Conservation (phyloP, 768 basidiomycete species). For the Lactifluus rugatus region DNA sequence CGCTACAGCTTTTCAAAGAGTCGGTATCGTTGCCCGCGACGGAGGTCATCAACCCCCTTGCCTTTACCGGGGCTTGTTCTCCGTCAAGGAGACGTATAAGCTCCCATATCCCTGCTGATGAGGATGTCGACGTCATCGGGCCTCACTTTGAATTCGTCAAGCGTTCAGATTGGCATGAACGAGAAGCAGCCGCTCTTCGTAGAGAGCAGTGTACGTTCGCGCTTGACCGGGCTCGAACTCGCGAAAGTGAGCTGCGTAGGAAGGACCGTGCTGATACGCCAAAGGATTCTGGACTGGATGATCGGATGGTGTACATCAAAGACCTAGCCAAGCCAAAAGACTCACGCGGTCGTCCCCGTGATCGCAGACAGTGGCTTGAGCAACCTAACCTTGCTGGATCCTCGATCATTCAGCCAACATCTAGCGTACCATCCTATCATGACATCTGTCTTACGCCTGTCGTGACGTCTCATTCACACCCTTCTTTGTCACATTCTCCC, state of each 20-base stretch:
- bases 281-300: slow-evolving; percentile 37
- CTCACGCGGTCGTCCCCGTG: slow-evolving; percentile 51
- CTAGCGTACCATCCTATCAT: slow-evolving; percentile 22
- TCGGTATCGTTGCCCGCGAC: slow-evolving; percentile 34
- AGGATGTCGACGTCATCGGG: slow-evolving; percentile 48
- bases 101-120: slow-evolving; percentile 25
- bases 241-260: slow-evolving; percentile 20
- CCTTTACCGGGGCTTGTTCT: slow-evolving; percentile 23
- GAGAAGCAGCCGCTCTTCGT: slow-evolving; percentile 60
- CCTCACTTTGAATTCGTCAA: slow-evolving; percentile 75
- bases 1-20: slow-evolving; percentile 75
- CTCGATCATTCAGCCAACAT: slow-evolving; percentile 21
- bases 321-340: slow-evolving; percentile 37
- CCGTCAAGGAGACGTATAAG: slow-evolving; percentile 27
- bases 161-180: slow-evolving; percentile 77
- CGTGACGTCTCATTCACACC: slow-evolving; percentile 27
- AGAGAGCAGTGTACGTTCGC: slow-evolving; percentile 53
- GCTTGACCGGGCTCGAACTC: slow-evolving; percentile 46
- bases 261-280: slow-evolving; percentile 32
- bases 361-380: slow-evolving; percentile 37
- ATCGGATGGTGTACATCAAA: slow-evolving; percentile 50
- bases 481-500: slow-evolving; percentile 24
- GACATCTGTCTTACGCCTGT: slow-evolving; percentile 23
- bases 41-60: slow-evolving; percentile 29
- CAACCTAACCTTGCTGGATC: slow-evolving; percentile 27